Conservation (phyloP, 768 basidiomycete species). For the Suillus occidentalis region DNA sequence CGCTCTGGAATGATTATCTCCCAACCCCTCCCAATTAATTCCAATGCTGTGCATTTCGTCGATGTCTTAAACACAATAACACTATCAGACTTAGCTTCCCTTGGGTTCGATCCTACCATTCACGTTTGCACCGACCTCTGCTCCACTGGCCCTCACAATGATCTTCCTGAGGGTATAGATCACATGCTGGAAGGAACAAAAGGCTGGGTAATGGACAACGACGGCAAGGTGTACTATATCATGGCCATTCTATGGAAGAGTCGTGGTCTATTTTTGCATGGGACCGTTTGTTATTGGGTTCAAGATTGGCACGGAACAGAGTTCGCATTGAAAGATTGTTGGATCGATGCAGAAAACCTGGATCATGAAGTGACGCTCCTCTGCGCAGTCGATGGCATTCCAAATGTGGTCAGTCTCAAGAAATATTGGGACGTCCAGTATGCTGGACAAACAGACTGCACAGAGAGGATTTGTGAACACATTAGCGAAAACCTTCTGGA, state of each 20-base stretch:
- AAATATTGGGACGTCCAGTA: neutral
- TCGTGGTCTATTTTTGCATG: neutral
- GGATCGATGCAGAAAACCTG: neutral
- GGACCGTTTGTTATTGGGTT: neutral
- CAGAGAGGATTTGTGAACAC: neutral
- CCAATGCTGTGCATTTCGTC: neutral
- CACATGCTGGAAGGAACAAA: neutral
- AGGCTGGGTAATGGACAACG: neutral
- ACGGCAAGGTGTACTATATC: neutral
- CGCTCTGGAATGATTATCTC: neutral
- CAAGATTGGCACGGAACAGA: neutral
- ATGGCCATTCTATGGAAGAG: neutral
- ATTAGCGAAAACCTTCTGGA: neutral
- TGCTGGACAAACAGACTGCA: neutral
- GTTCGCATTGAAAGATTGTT: neutral
- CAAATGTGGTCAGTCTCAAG: neutral
- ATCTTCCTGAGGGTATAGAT: neutral
- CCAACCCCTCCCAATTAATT: rapidly evolving
- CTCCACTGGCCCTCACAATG: neutral
- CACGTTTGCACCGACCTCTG: neutral
- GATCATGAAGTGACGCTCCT: neutral
- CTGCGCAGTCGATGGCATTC: neutral
- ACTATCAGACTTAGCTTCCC: neutral
- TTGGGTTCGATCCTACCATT: neutral
- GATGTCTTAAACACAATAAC: neutral